phyloP scores from a whole-genome alignment of 148 eudicot species.

The Cornus kousa region DNA sequence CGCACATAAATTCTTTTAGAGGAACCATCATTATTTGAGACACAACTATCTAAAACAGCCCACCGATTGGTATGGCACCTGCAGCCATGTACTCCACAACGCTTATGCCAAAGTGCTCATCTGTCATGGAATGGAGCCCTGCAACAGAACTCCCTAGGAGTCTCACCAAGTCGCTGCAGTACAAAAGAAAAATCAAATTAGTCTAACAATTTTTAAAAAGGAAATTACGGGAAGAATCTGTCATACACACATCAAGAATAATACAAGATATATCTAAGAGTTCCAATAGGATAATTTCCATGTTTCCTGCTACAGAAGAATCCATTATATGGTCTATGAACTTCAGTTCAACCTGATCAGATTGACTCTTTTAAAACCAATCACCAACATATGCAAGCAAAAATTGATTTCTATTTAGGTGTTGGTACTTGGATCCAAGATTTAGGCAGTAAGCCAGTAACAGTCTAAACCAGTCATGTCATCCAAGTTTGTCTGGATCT shows the following conservation, averaged over 20 bases:
- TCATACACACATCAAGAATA: neutral
- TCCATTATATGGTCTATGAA: neutral
- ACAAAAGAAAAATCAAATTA: neutral
- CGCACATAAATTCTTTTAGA: neutral
- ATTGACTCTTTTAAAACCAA: no score
- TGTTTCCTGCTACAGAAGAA: neutral
- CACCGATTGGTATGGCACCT: slow-evolving; percentile 96
- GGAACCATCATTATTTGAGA: neutral
- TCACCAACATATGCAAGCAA: no score
- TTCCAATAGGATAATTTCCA: neutral
- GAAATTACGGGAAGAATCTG: no score
- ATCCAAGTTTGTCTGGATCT: no score
- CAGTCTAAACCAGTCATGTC: no score
- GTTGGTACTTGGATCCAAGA: no score
- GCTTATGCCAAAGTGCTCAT: slow-evolving; percentile 95
- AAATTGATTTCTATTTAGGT: no score
- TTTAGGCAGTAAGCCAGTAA: no score
- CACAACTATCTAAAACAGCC: slow-evolving; percentile 8
- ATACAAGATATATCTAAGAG: neutral
- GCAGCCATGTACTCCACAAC: slow-evolving; percentile 98
- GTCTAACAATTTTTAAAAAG: no score
- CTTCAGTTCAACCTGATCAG: neutral
- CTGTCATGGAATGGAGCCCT: slow-evolving; percentile 92
- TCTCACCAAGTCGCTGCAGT: slow-evolving; percentile 78
- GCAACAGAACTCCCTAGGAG: slow-evolving; percentile 81